Evolutionary conservation across 371 early-diverging fungal species (phyloP).

Genomic region (Mortierella sp.): DNA sequence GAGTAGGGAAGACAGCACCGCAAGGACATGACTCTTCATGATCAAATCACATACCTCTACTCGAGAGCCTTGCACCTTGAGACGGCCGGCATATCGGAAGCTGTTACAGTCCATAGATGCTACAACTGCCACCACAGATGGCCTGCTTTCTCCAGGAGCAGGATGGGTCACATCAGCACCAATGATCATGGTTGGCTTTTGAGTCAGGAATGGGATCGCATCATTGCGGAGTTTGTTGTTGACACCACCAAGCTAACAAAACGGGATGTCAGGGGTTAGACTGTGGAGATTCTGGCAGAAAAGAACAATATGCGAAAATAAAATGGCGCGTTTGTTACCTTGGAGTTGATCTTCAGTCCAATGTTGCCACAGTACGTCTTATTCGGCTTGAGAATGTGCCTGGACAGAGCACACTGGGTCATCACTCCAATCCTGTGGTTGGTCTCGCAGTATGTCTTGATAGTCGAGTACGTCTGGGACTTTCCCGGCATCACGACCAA

Average conservation of each 20-base stretch:
- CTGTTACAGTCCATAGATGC: conserved; percentile 71
- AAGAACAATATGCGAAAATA: too few relatives aligned
- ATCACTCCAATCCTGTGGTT: conserved; percentile 2
- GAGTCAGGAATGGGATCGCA: conserved; percentile 49
- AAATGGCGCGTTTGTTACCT: too few relatives aligned
- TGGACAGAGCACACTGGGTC: conserved; percentile 29
- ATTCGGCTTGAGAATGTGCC: conserved; percentile 8
- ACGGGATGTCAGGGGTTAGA: too few relatives aligned
- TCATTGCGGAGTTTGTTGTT: conserved; percentile 40
- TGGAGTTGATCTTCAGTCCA: conserved; percentile 44
- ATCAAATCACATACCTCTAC: conserved; percentile 69
- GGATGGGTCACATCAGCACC: conserved; percentile 76
- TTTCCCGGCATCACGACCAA: conserved; percentile 21
- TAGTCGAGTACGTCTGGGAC: conserved; percentile 13
- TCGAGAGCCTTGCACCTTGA: conserved; percentile 71
- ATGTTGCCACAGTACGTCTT: conserved; percentile 59
- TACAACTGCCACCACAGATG: conserved; percentile 45
- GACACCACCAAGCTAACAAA: conserved; percentile 67
- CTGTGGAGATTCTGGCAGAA: too few relatives aligned
- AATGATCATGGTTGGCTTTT: conserved; percentile 61
- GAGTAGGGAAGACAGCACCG: too few relatives aligned
- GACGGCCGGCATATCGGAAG: conserved; percentile 69
- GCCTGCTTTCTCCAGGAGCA: conserved; percentile 49
- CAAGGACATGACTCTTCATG: too few relatives aligned
- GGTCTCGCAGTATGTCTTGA: conserved; percentile 31